phyloP scores from a whole-genome alignment of 176 grass and related monocot genomes.

The Guadua angustifolia region DNA sequence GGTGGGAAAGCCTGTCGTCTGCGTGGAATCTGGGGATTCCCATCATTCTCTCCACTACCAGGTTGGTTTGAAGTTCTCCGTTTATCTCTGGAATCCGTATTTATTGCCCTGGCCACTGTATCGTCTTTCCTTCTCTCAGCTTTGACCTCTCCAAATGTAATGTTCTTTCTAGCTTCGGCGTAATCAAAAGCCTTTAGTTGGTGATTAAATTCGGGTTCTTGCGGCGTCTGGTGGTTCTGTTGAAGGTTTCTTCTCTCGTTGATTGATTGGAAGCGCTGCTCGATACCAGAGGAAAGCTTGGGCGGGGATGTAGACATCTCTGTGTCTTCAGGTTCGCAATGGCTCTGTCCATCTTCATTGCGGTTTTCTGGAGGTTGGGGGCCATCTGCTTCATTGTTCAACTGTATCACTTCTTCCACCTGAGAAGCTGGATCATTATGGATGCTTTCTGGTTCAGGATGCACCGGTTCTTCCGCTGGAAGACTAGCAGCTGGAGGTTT shows the following conservation, averaged over 20 bases:
- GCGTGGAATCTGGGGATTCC: conserved; percentile 57
- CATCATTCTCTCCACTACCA: conserved; percentile 39
- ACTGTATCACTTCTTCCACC: conserved; percentile 70
- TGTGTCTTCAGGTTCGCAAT: conserved; percentile 33
- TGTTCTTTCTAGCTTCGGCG: conserved; percentile 65
- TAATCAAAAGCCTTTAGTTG: conserved; percentile 72
- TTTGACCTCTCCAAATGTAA: conserved; percentile 52
- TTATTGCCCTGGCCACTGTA: conserved; percentile 54
- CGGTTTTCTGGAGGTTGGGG: conserved; percentile 37
- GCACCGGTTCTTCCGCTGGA: background rate
- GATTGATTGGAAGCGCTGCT: conserved; percentile 44
- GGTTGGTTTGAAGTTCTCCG: conserved; percentile 9
- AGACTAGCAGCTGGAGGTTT: conserved; percentile 19
- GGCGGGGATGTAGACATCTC: conserved; percentile 38
- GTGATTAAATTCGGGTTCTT: conserved; percentile 48
- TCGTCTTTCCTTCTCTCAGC: conserved; percentile 44
- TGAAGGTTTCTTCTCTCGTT: conserved; percentile 57
- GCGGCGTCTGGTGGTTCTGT: conserved; percentile 32
- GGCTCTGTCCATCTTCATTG: conserved; percentile 30
- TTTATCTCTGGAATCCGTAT: conserved; percentile 41
- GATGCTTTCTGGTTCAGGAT: conserved; percentile 47
- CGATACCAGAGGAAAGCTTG: conserved; percentile 19
- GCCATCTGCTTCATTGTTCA: conserved; percentile 52
- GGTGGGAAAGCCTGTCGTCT: conserved; percentile 79
- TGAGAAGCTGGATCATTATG: conserved; percentile 44